Evolutionary conservation across 1,284 basidiomycete genomes (phyloP).

Genomic region (Sporisorium graminicola): DNA sequence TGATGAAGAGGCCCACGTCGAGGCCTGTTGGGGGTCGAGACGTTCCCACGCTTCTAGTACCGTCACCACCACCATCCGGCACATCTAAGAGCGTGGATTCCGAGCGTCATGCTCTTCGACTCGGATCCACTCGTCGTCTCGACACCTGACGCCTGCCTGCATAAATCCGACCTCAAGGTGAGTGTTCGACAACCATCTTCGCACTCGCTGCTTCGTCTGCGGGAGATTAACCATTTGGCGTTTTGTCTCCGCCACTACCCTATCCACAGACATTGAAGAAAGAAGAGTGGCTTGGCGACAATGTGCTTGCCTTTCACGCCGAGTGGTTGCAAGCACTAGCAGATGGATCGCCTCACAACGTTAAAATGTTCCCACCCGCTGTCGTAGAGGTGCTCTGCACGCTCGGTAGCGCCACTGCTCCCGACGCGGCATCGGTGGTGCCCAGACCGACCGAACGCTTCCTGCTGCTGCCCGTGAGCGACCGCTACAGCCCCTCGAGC

Average conservation of each 20-base stretch:
- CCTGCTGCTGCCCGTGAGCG: constrained; percentile 40
- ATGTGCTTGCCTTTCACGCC: constrained; percentile 46
- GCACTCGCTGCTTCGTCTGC: neutral
- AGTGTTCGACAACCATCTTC: neutral
- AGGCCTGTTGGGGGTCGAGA: neutral
- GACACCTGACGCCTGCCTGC: constrained; percentile 35
- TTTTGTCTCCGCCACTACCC: neutral
- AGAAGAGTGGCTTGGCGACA: constrained; percentile 49
- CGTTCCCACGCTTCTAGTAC: neutral
- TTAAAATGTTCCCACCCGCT: constrained; percentile 45
- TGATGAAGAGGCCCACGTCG: neutral
- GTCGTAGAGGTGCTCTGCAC: constrained; percentile 43
- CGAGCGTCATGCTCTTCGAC: constrained; percentile 11
- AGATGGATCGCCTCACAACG: neutral
- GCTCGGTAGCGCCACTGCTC: constrained; percentile 19
- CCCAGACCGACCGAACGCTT: constrained; percentile 26
- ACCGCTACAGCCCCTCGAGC: constrained; percentile 33
- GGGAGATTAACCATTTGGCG: neutral
- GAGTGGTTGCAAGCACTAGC: constrained; percentile 43
- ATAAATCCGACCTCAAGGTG: constrained; percentile 43
- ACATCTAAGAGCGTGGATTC: neutral
- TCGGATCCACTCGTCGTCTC: constrained; percentile 34
- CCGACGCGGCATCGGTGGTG: constrained; percentile 22
- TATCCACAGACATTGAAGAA: constrained; percentile 27
- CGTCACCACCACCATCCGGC: neutral